Evolutionary conservation across 148 eudicot genomes (phyloP).

Genomic region (Euryodendron excelsum): DNA sequence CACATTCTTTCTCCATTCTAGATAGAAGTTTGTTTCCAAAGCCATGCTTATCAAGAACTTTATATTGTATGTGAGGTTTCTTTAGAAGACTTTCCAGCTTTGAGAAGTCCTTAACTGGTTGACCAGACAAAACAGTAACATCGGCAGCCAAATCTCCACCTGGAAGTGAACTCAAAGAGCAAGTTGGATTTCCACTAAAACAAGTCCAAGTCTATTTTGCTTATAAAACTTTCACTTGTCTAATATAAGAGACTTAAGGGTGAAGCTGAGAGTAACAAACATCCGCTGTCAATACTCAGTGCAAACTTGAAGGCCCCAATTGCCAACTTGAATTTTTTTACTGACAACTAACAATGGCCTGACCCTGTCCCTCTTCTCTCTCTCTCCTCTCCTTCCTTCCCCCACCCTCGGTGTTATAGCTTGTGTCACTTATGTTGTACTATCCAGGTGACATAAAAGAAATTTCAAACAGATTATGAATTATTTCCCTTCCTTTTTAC

Average conservation of each 20-base stretch:
- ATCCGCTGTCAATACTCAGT: neutral
- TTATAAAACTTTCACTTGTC: neutral
- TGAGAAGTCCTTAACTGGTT: constrained; percentile 73
- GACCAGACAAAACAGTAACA: constrained; percentile 58
- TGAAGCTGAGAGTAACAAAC: neutral
- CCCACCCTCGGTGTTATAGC: too few species aligned
- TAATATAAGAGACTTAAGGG: neutral
- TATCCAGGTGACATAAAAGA: too few species aligned
- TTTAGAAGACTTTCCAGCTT: constrained; percentile 86
- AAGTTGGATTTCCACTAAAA: neutral
- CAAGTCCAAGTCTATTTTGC: neutral
- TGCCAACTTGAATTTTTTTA: too few species aligned
- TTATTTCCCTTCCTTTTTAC: neutral
- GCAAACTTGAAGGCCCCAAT: neutral
- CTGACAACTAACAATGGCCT: too few species aligned
- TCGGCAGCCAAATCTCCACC: constrained; percentile 83
- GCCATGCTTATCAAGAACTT: constrained; percentile 88
- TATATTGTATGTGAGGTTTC: constrained; percentile 84
- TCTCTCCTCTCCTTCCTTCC: too few species aligned
- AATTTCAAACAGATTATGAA: neutral
- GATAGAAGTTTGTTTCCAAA: constrained; percentile 65
- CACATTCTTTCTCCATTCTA: constrained; percentile 83
- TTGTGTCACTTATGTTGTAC: too few species aligned
- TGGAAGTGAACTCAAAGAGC: constrained; percentile 20
- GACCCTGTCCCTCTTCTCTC: too few species aligned